Conservation (phyloP, 768 basidiomycete species). For the Lactifluus echinatus region DNA sequence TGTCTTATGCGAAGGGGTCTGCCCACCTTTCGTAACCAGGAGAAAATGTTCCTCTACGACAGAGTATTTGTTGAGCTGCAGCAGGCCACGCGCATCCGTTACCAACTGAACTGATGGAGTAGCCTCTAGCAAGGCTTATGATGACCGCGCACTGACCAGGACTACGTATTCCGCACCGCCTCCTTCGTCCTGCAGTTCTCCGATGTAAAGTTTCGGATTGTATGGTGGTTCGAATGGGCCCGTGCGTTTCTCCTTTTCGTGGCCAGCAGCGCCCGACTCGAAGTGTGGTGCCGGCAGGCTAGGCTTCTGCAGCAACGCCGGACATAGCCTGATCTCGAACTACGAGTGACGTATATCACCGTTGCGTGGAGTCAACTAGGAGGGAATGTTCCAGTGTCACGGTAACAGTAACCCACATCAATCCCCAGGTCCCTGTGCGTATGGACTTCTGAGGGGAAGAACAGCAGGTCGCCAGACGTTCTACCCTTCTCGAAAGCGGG, state of each 20-base stretch:
- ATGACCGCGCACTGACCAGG: conserved; percentile 41
- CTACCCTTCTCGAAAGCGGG: conserved; percentile 49
- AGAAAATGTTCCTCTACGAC: conserved; percentile 81
- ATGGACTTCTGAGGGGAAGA: conserved; percentile 67
- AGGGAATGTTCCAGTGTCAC: too few relatives aligned
- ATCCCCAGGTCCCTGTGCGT: conserved; percentile 52
- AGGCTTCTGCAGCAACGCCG: conserved; percentile 76
- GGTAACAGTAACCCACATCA: conserved; percentile 41
- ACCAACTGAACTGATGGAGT: too few relatives aligned
- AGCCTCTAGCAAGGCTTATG: too few relatives aligned
- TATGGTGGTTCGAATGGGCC: conserved; percentile 90
- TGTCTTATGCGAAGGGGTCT: not conserved
- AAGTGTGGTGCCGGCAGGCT: conserved; percentile 38
- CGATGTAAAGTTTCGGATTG: conserved; percentile 62
- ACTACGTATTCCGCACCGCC: conserved; percentile 52
- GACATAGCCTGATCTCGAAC: conserved; percentile 85
- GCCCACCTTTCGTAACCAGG: conserved; percentile 73
- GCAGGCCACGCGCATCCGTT: not conserved
- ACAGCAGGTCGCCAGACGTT: conserved; percentile 57
- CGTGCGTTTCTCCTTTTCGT: conserved; percentile 27
- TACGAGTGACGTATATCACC: conserved; percentile 25
- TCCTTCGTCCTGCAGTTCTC: conserved; percentile 60
- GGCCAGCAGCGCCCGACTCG: conserved; percentile 24
- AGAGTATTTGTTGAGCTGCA: conserved; percentile 79
- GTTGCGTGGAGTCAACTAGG: not conserved